phyloP scores from a whole-genome alignment of 352 stramenopile genomes.

The Phytophthora cryptogea region DNA sequence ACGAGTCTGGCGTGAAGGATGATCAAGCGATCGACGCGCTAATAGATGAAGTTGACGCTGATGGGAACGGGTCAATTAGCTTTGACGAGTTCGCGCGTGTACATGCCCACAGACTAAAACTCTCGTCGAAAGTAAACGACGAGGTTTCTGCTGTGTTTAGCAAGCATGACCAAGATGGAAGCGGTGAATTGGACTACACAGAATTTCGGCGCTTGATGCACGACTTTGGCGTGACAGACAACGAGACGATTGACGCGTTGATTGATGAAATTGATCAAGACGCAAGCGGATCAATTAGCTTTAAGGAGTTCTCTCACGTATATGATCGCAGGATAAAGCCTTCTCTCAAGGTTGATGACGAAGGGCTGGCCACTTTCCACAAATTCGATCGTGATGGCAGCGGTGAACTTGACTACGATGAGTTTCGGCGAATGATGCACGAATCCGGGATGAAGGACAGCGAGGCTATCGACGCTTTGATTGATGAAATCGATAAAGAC shows the following conservation, averaged over 20 bases:
- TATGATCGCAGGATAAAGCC: constrained; percentile 31
- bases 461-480: constrained; percentile 41
- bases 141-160: constrained; percentile 36
- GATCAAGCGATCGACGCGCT: constrained; percentile 48
- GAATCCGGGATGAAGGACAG: constrained; percentile 49
- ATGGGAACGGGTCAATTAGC: constrained; percentile 44
- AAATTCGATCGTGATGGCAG: constrained; percentile 44
- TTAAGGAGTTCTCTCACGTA: constrained; percentile 45
- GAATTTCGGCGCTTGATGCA: constrained; percentile 64
- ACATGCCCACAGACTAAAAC: constrained; percentile 29
- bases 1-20: constrained; percentile 49
- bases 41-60: constrained; percentile 48
- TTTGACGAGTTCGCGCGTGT: constrained; percentile 46
- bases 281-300: constrained; percentile 46
- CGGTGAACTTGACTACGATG: constrained; percentile 49
- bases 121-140: constrained; percentile 29
- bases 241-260: constrained; percentile 47
- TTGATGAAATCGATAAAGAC: constrained; percentile 45
- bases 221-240: constrained; percentile 49
- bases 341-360: constrained; percentile 29
- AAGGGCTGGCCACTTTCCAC: constrained; percentile 38
- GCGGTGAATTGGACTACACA: constrained; percentile 51
- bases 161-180: constrained; percentile 49
- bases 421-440: constrained; percentile 58
- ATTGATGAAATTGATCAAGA: constrained; percentile 50